Evolutionary conservation across 1,284 basidiomycete species (phyloP).

Genomic region (Thelephora terrestris): DNA sequence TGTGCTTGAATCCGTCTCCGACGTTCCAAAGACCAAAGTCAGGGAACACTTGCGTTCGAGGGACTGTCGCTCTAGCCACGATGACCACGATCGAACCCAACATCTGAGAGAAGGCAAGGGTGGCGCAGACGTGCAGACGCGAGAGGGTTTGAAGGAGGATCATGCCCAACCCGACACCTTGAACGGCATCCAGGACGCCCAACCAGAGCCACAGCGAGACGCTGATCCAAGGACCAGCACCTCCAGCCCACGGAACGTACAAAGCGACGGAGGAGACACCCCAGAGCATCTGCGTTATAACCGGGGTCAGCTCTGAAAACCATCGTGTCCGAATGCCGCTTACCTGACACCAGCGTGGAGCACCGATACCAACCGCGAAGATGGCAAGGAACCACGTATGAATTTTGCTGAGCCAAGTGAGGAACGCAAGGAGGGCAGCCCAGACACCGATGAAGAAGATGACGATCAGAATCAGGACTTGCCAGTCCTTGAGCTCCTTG

Average conservation of each 20-base stretch:
- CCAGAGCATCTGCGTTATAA: slow-evolving; percentile 58
- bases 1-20: slow-evolving; percentile 50
- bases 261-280: slow-evolving; percentile 77
- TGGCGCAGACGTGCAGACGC: slow-evolving; percentile 86
- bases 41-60: slow-evolving; percentile 84
- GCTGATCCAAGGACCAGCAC: slow-evolving; percentile 76
- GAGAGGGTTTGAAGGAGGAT: slow-evolving; percentile 88
- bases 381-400: slow-evolving; percentile 94
- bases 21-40: slow-evolving; percentile 85
- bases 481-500: slow-evolving; percentile 72
- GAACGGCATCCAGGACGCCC: slow-evolving; percentile 84
- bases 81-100: slow-evolving; percentile 77
- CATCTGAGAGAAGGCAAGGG: slow-evolving; percentile 79
- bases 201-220: slow-evolving; percentile 89
- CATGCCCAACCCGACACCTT: slow-evolving; percentile 90
- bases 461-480: slow-evolving; percentile 70
- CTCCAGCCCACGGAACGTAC: slow-evolving; percentile 87
- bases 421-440: slow-evolving; percentile 61
- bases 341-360: slow-evolving; percentile 87
- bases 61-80: slow-evolving; percentile 76
- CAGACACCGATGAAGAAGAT: slow-evolving; percentile 83
- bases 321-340: slow-evolving; percentile 9
- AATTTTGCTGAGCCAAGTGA: slow-evolving; percentile 82
- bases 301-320: background rate
- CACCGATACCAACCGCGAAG: slow-evolving; percentile 89